phyloP scores from a whole-genome alignment of 495 filamentous ascomycete species.

The Corynascus novoguineensis region DNA sequence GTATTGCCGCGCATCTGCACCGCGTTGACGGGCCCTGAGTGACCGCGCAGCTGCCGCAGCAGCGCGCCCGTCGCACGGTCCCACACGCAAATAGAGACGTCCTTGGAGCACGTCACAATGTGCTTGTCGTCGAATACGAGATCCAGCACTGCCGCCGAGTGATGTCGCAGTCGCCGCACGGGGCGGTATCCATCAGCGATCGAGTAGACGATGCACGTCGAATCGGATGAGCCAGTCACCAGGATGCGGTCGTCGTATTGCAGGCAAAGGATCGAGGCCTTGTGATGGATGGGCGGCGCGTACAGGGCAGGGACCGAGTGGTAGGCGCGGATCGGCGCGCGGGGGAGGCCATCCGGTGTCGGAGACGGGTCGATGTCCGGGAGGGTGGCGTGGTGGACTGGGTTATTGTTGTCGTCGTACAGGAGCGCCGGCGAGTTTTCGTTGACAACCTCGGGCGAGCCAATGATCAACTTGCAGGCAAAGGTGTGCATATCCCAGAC shows the following conservation, averaged over 20 bases:
- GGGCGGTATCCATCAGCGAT: slow-evolving; percentile 71
- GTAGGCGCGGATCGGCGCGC: slow-evolving; percentile 27
- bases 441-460: slow-evolving; percentile 46
- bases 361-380: slow-evolving; percentile 31
- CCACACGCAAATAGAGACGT: slow-evolving; percentile 88
- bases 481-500: slow-evolving; percentile 90
- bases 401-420: slow-evolving; percentile 38
- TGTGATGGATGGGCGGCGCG: slow-evolving; percentile 58
- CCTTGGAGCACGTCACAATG: slow-evolving; percentile 95
- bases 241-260: slow-evolving; percentile 90
- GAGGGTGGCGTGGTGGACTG: slow-evolving; percentile 43
- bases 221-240: slow-evolving; percentile 90
- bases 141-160: slow-evolving; percentile 85
- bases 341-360: slow-evolving; percentile 13
- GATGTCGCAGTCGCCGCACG: slow-evolving; percentile 65
- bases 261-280: slow-evolving; percentile 86
- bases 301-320: slow-evolving; percentile 44
- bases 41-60: slow-evolving; percentile 70
- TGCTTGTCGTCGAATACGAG: slow-evolving; percentile 84
- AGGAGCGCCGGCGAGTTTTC: slow-evolving; percentile 34
- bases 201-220: slow-evolving; percentile 87
- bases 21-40: slow-evolving; percentile 89
- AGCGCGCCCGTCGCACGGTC: slow-evolving; percentile 70
- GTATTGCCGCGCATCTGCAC: slow-evolving; percentile 89
- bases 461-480: slow-evolving; percentile 76